A percentile compares a stretch with the other conserved stretches of the same genome.
These are phyloP conservation scores for Leucoagaricus sp. DNA, from an alignment of 1,284 basidiomycete species.

Conservation along the genomic window DNA sequence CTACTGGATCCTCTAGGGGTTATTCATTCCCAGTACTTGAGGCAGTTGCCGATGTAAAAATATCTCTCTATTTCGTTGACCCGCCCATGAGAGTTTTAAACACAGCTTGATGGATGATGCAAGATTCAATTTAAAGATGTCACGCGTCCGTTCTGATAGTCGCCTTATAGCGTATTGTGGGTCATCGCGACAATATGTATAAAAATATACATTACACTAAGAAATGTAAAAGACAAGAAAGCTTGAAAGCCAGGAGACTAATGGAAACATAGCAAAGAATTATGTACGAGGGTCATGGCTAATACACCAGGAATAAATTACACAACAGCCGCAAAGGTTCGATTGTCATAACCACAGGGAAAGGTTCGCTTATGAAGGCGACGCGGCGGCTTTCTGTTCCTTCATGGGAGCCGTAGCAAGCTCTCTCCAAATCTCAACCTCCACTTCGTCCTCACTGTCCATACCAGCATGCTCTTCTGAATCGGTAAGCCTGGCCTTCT, in stretches of 20 bases:
- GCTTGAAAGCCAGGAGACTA: neutral
- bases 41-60: neutral
- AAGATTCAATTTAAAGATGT: neutral
- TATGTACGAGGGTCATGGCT: neutral
- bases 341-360: neutral
- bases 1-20: neutral
- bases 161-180: neutral
- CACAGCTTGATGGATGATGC: slow-evolving; percentile 4
- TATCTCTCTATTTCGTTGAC: no score
- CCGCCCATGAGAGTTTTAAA: neutral
- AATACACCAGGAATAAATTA: slow-evolving; percentile 1
- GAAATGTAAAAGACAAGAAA: neutral
- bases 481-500: slow-evolving; percentile 6
- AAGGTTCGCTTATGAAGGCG: neutral
- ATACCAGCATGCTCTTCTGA: neutral
- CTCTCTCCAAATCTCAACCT: neutral
- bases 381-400: slow-evolving; percentile 14
- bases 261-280: neutral
- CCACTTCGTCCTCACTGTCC: slow-evolving; percentile 11
- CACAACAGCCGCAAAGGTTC: neutral
- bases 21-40: neutral
- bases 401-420: slow-evolving; percentile 17
- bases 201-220: neutral
- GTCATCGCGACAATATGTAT: neutral
- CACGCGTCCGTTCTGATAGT: neutral